Base-by-base conservation (phyloP, 192 early-diverging fungal species). In the Backusella australiensis region DNA sequence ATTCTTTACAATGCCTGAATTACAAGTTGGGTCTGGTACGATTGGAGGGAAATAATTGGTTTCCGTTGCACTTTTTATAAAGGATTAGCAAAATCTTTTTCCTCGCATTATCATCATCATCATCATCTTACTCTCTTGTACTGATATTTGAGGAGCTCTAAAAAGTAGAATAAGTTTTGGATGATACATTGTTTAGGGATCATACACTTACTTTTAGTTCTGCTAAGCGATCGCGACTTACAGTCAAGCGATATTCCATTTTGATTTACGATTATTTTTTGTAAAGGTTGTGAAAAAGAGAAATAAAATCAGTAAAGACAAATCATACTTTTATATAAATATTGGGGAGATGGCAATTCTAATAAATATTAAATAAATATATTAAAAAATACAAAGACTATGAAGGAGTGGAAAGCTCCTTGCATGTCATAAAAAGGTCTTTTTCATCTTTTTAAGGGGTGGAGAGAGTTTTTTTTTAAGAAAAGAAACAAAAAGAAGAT, bases 171-270 rank as follows among this genome's bases (percentile, higher is more conserved):
- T 15, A 15, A 41, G 14, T 21, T 44, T 44, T 0, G 42, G 21
- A 4, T 2, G n/a, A 21, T 42, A 42, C 15, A 26, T 3, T 71
- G 15, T 34, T 53, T 6, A 15, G 4, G 59, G 4, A 14, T 41
- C 5, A 41, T 15, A 41, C 26, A 39, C 41, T 71, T 41, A 71
- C 75, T 49, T 67, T 39, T 34, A 77, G 26, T 67, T 77, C 76
- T 23, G 76, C 69, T 15, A 71, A 71, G 21, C 76, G 69, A 71
- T 77, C 76, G 23, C 76, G 42, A 65, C 46, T 77, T 46, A 72
- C 42, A 15, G 76, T 63, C 34, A 73, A 59, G 52, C 72, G 72
- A 69, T 69, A 76, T 17, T 36, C 42, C 75, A 76, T 76, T 5
- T 6, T 34, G 53, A 26, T n/a, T 29, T 68, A 26, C 17, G 36